Base-by-base conservation (phyloP, 2,329 filamentous ascomycete species). In the Pseudogymnoascus sp. region DNA sequence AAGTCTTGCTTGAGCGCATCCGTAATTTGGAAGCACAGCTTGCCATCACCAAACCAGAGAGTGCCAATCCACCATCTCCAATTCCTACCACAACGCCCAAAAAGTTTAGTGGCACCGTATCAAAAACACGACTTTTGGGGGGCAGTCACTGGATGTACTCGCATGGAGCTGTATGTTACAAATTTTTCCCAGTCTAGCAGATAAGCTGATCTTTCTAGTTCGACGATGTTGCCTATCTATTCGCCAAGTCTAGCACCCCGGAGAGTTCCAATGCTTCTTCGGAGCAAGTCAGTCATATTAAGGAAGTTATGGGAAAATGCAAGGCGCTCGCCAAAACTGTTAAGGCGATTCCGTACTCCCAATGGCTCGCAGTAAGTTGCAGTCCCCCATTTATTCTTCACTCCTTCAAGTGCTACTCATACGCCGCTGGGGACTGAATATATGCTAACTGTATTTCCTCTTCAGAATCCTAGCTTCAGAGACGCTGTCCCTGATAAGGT, bases 141-240 rank as follows among this genome's bases (percentile, higher is more conserved):
- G 63, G 65, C 20, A 68, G 63, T 43, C 68, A 70, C 54, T 70
- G 68, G 68, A 67, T 67, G 64, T 62, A 66, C 39, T 66, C 66
- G 3, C 67, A 67, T 25, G 64, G 62, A 39, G 61, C 64, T 58
- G 67, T 68, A 65, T 33, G 60, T 30, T 41, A 39, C 35, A n/a
- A 38, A 20, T 61, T 39, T 36, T 12, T 6, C n/a, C 35, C 11
- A 39, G 20, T 28, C 22, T 25, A 35, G 14, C n/a, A 37, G 38
- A 16, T 28, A 39, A 30, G n/a, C 37, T 35, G 12, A 61, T 37
- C 58, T 63, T 63, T 30, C 12, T 39, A 66, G 64, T 67, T 65
- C 30, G 63, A 65, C 14, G 61, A 58, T 11, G 59, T 67, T 22
- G 36, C 62, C 6, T 61, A 58, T 36, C 37, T 65, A 58, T 59